phyloP scores from a whole-genome alignment of 306 rosid genomes.

The Lupinus albus region DNA sequence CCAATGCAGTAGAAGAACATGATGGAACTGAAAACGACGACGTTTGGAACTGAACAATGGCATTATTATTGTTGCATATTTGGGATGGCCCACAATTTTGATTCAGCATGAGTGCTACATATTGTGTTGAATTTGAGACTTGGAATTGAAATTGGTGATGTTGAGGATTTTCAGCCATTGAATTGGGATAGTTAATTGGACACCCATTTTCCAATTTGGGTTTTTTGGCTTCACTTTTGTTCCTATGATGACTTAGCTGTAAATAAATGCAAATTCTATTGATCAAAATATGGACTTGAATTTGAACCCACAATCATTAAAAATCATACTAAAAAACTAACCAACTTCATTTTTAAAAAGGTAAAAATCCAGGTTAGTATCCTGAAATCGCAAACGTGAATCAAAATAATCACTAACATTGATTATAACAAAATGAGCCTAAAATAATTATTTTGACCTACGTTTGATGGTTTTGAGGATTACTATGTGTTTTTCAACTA shows the following conservation, averaged over 20 bases:
- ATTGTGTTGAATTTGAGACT: background rate
- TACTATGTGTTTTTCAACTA: too few species aligned
- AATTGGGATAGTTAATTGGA: background rate
- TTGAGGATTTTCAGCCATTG: slow-evolving; percentile 9
- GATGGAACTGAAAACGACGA: background rate
- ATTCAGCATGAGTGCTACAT: background rate
- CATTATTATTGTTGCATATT: background rate
- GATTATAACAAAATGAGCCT: too few species aligned
- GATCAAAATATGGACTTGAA: background rate
- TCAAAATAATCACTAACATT: too few species aligned
- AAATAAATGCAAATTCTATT: background rate
- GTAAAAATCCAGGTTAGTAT: too few species aligned
- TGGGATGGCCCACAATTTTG: slow-evolving; percentile 28
- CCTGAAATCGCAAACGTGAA: too few species aligned
- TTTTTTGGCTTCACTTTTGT: slow-evolving; percentile 10
- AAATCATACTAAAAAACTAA: too few species aligned
- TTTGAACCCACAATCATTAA: background rate
- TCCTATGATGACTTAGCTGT: slow-evolving; percentile 36
- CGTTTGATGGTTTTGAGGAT: too few species aligned
- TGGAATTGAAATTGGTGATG: too few species aligned
- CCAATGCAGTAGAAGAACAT: background rate
- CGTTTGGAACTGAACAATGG: slow-evolving; percentile 8
- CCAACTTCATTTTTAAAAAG: too few species aligned
- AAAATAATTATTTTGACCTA: too few species aligned
- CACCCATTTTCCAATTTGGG: slow-evolving; percentile 3